Evolutionary conservation across 2,329 filamentous ascomycete genomes (phyloP), one percentile per base, ranked within the genome.

Genomic region (Fusarium foetens): DNA sequence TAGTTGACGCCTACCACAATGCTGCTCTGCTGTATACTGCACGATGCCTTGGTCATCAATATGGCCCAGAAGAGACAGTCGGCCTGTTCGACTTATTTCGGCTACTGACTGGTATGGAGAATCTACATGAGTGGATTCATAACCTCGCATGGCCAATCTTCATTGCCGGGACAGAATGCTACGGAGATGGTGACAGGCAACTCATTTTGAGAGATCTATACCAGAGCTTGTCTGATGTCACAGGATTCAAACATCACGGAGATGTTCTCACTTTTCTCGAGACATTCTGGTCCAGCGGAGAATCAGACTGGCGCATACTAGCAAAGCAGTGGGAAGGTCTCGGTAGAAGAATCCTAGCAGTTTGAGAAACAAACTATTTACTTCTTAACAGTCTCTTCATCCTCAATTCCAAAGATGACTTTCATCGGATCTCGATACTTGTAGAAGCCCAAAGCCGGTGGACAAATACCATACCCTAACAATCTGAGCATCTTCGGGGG

Each of bases 351-450:
- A 49, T 49, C 0, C 14, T 49, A 7, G 46, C 46, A 1, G 29
- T 49, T 13, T 48, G 0, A 46, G 3, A 6, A 1, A 14, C 0
- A 3, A 12, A 0, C 14, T n/a, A 29, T 31, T 1, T 48, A 48
- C 46, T 49, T 49, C 8, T 33, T 49, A 0, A 49, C 5, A 5
- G 46, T 49, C 3, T 49, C 46, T 10, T 33, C 46, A 5, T 49
- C 46, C 16, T 49, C 46, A 0, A 49, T 49, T 1, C 46, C 46
- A 13, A 49, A 49, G 5, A 49, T 49, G 16, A 49, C 29, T 1
- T 23, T 49, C 46, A 49, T 49, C 29, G 46, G 46, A 33, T 49
- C 46, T 0, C 5, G 5, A 19, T 49, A 49, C 5, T 49, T 23
- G 29, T 49, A 49, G 29, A 7, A 49, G 2, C 46, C 46, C 2